Evolutionary conservation across 306 rosid genomes (phyloP), one percentile per base, ranked within the genome.

Genomic region (Ammopiptanthus mongolicus): DNA sequence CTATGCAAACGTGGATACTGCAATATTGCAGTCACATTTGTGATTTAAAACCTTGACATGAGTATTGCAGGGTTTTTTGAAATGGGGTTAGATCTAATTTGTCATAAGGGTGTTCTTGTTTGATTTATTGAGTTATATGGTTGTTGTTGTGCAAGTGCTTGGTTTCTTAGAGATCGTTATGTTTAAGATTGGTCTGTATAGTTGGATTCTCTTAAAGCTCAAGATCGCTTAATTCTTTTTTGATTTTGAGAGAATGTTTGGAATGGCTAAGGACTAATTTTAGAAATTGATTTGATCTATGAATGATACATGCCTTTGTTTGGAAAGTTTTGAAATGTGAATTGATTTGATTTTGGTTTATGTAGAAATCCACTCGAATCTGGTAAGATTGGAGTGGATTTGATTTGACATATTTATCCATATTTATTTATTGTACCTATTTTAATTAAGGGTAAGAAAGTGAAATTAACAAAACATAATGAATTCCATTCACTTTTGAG

Each of bases 11-110:
- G 14, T 13, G 3, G 14, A 2, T 41, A 41, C n/a, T 41, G 47
- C 1, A 11, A 9, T 11, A 41, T 10, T 41, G 47, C 10, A 41
- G 47, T 4, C 47, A 11, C 47, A 33, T 4, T 33, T 33, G 37
- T 3, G 3, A 10, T 41, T 41, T 41, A 41, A 41, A 41, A 2
- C 44, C 2, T 39, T 10, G 47, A 41, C 47, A 41, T 41, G 11
- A 41, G 33, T 3, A n/a, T 71, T 28, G 57, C 23, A 19, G 31
- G 48, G 48, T 34, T 17, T 60, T 9, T 13, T 42, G 42, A 42
- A 36, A 57, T 25, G 50, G 71, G 14, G 50, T 65, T 57, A 51
- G 80, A 66, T 80, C 84, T 58, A 6, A 6, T 22, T 23, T 46
- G 8, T 12, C 48, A 5, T 76, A 3, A 62, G 18, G 71, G n/a